These are phyloP conservation scores for Albophoma yamanashiensis DNA, from an alignment of 2,329 filamentous ascomycete species.

Conservation along the genomic window DNA sequence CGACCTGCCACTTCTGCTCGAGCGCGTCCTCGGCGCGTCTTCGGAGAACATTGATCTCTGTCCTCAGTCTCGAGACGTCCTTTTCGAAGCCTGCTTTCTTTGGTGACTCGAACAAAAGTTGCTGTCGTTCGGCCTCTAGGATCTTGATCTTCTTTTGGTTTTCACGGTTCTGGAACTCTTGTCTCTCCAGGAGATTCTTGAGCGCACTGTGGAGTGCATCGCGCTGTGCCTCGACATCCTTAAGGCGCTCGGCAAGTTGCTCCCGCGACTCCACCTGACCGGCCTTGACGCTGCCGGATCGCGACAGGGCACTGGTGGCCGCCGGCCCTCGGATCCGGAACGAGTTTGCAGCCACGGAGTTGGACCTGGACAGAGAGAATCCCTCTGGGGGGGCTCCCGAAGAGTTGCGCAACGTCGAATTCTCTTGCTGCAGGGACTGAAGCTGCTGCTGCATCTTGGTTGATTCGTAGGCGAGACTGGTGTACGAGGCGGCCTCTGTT, in stretches of 20 bases:
- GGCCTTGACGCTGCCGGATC: constrained; percentile 49
- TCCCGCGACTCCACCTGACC: constrained; percentile 49
- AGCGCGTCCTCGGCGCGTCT: constrained; percentile 86
- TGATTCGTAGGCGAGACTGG: constrained; percentile 68
- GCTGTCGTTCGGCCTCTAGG: constrained; percentile 69
- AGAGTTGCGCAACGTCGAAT: constrained; percentile 43
- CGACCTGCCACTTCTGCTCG: constrained; percentile 92
- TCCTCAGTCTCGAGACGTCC: constrained; percentile 69
- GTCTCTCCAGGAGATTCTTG: constrained; percentile 73
- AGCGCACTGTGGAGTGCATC: constrained; percentile 85
- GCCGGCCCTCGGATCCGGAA: constrained; percentile 27
- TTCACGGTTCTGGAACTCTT: constrained; percentile 74
- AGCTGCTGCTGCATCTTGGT: constrained; percentile 83
- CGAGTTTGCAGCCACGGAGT: constrained; percentile 51
- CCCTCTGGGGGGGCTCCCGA: constrained; percentile 8
- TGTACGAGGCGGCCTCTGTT: constrained; percentile 58
- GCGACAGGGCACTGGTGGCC: constrained; percentile 34
- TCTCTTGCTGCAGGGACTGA: constrained; percentile 56
- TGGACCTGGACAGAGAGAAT: constrained; percentile 44
- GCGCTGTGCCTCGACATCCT: constrained; percentile 87
- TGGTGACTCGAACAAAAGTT: constrained; percentile 57
- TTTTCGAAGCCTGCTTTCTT: constrained; percentile 71
- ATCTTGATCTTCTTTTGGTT: constrained; percentile 70
- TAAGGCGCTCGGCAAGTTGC: constrained; percentile 65
- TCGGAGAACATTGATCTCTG: constrained; percentile 76